These are phyloP conservation scores for Chrysosporium queenslandicum DNA, from an alignment of 2,329 filamentous ascomycete genomes.

Conservation along the genomic window DNA sequence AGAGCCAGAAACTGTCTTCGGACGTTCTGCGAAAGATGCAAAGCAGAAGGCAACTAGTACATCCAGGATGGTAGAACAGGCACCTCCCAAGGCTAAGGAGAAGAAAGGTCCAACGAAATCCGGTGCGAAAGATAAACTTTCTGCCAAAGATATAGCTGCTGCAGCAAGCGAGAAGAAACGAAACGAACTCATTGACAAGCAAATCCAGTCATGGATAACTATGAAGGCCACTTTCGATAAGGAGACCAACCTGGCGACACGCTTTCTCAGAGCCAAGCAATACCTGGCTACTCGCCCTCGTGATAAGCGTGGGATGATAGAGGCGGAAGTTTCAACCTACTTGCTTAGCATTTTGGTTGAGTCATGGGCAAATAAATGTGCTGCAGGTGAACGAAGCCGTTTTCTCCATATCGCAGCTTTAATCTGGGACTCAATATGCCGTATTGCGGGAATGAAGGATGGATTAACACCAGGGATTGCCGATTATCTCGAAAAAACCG, in stretches of 20 bases:
- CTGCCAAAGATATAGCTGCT: conserved; percentile 14
- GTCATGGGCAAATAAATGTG: conserved; percentile 17
- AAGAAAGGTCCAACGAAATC: conserved; percentile 12
- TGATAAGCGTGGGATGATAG: conserved; percentile 32
- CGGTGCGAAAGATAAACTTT: conserved; percentile 6
- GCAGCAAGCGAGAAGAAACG: conserved; percentile 30
- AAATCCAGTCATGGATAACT: conserved; percentile 21
- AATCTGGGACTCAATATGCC: conserved; percentile 38
- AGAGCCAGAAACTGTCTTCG: conserved; percentile 54
- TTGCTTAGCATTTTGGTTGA: conserved; percentile 21
- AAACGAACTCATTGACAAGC: conserved; percentile 16
- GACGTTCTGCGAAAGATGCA: conserved; percentile 22
- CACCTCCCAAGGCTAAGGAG: conserved; percentile 15
- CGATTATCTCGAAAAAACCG: conserved; percentile 26
- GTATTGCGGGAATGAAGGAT: conserved; percentile 30
- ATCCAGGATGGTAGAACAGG: conserved; percentile 15
- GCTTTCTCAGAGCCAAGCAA: conserved; percentile 42
- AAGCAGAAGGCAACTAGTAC: conserved; percentile 1
- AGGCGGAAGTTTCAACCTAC: conserved; percentile 36
- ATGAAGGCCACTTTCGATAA: conserved; percentile 34
- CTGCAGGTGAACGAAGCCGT: conserved; percentile 15
- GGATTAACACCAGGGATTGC: conserved; percentile 37
- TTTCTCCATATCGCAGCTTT: conserved; percentile 34
- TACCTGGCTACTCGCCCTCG: conserved; percentile 39
- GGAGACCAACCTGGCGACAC: conserved; percentile 34